A percentile compares a stretch with the other conserved stretches of the same genome.
Evolutionary conservation across 2,329 filamentous ascomycete species (phyloP).

Genomic region (Cytospora mali): DNA sequence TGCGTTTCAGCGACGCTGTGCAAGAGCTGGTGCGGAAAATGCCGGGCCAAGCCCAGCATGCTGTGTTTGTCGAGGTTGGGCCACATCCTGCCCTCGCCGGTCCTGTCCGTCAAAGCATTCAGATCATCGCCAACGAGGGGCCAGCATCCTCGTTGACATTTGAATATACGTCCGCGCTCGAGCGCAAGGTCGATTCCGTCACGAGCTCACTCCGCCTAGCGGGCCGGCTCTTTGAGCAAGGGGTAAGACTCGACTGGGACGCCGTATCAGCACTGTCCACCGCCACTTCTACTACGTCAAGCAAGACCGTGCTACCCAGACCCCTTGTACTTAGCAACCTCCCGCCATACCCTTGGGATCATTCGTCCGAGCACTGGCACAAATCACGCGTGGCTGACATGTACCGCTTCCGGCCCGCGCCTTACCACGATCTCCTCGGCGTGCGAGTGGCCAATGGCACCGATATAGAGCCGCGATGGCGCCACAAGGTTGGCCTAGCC

Average conservation of each 20-base stretch:
- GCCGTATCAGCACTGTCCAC: constrained; percentile 35
- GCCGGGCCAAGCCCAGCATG: constrained; percentile 1
- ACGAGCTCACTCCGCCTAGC: constrained; percentile 48
- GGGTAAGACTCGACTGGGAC: constrained; percentile 46
- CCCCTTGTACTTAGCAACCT: constrained; percentile 35
- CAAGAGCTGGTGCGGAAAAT: constrained; percentile 1
- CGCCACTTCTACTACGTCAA: too few species aligned
- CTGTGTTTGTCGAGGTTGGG: constrained; percentile 35
- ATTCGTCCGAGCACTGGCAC: constrained; percentile 44
- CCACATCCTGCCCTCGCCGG: constrained; percentile 36
- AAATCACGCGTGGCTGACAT: constrained; percentile 40
- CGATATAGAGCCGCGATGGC: constrained; percentile 28
- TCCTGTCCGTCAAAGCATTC: constrained; percentile 32
- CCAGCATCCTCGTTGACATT: neutral
- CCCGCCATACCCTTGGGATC: constrained; percentile 51
- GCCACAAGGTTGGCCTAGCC: constrained; percentile 24
- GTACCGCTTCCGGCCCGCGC: constrained; percentile 38
- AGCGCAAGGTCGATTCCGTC: constrained; percentile 54
- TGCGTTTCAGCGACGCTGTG: constrained; percentile 9
- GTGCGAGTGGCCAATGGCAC: constrained; percentile 33
- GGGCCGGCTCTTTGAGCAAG: constrained; percentile 48
- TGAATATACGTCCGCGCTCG: constrained; percentile 48
- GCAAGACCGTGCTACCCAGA: too few species aligned
- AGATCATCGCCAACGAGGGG: neutral
- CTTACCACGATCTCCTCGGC: constrained; percentile 46